Conservation (phyloP, 2,329 filamentous ascomycete genomes). For the Alternaria hordeiaustralica region DNA sequence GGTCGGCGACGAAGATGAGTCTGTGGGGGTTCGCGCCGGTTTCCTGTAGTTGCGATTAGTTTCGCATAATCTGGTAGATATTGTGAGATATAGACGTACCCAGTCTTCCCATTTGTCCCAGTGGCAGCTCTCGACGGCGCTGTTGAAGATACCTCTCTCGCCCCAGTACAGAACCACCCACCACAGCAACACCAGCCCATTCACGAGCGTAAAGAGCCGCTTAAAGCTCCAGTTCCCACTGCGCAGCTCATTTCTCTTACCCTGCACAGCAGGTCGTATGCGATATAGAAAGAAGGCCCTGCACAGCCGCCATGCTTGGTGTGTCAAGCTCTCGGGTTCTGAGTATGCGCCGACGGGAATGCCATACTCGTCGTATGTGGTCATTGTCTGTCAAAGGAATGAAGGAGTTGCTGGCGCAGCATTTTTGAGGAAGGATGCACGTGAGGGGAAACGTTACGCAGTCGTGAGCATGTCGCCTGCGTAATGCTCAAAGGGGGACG, state of each 20-base stretch:
- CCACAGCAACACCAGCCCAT: constrained; percentile 74
- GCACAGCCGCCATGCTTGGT: constrained; percentile 38
- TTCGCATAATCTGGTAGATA: background rate
- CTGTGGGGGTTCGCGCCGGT: constrained; percentile 79
- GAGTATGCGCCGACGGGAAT: constrained; percentile 47
- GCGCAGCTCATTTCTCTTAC: constrained; percentile 14
- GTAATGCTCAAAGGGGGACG: constrained; percentile 24
- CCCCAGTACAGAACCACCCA: constrained; percentile 80
- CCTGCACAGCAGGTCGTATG: constrained; percentile 31
- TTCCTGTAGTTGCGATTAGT: constrained; percentile 63
- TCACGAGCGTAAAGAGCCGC: constrained; percentile 36
- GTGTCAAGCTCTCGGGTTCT: constrained; percentile 43
- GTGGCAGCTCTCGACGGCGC: constrained; percentile 72
- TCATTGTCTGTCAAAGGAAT: constrained; percentile 36
- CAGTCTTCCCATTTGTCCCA: constrained; percentile 94
- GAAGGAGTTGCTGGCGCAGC: constrained; percentile 30
- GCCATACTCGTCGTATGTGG: constrained; percentile 49
- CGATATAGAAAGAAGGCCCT: constrained; percentile 42
- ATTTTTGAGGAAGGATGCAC: constrained; percentile 25
- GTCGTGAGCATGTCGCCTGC: constrained; percentile 16
- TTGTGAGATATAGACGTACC: constrained; percentile 59
- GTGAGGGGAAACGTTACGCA: constrained; percentile 14
- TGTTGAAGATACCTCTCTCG: constrained; percentile 78
- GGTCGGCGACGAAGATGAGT: constrained; percentile 84
- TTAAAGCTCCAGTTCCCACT: constrained; percentile 32